Evolutionary conservation across 2,329 filamentous ascomycete genomes (phyloP), one percentile per base, ranked within the genome.

Genomic region (Penicillium sp.): DNA sequence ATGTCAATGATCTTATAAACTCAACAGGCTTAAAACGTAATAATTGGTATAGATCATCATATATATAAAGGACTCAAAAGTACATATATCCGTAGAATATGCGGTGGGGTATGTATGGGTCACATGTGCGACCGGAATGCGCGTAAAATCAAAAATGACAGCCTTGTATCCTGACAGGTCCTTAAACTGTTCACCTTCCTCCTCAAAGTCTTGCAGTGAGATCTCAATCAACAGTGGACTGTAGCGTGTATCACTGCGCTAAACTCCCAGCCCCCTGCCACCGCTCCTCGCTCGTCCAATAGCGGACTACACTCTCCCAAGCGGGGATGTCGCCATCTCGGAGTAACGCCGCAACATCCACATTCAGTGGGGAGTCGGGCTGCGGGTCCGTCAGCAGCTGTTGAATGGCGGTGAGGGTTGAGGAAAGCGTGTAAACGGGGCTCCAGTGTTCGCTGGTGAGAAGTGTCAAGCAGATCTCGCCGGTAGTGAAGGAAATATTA

Each of bases 401-500:
- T 54, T 81, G 78, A 26, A 81, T 74, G 4, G 79, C 78, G 9
- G 74, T 74, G 52, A 81, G 66, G 2, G 76, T 79, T n/a, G 68
- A 70, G 14, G 71, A 74, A 4, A 98, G 83, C 42, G 88, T 93
- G 75, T 96, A 95, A 19, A 91, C 87, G 1, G 93, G 90, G 57
- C 90, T 89, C 93, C 93, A 98, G 19, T 88, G 83, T 70, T 80
- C 76, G 0, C 78, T 80, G 58, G 84, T 86, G 50, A 99, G 82
- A 60, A 98, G 82, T 71, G 97, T 95, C 27, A 98, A 85, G 74
- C 95, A 99, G 71, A 99, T 95, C 76, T 97, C 93, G 65, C 95
- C 95, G 2, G 86, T 92, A 39, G 80, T 78, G 71, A 86, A 86
- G 60, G 83, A 79, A 46, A 89, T 86, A 76, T 97, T 97, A 48